Evolutionary conservation across 2,329 filamentous ascomycete species (phyloP), one percentile per base, ranked within the genome.

Genomic region (Hypomyces perniciosus): DNA sequence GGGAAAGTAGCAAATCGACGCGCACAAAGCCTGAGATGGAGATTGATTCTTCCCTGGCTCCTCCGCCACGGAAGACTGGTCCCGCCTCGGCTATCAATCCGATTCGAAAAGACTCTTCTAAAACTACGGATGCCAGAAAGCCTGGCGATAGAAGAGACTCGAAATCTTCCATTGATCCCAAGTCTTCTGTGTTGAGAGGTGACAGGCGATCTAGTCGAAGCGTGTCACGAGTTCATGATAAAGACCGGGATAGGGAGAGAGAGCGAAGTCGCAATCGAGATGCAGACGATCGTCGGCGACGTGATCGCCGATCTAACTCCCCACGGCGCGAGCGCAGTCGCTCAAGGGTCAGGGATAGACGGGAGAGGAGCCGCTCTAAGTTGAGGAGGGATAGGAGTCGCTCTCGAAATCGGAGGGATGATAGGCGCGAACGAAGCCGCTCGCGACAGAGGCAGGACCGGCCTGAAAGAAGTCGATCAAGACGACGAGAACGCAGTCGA

Each of bases 1-100:
- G 80, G n/a, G 80, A 83, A 58, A 82, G 79, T 63, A 79, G 74
- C 48, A 73, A 74, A 40, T 68, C 71, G 28, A 63, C 70, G 4
- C 66, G 70, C 3, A 75, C 76, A 53, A 72, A 76, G 49, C 75
- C 73, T 6, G 80, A 82, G 57, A 60, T 80, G 42, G 80, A 83
- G 56, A 68, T 82, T 37, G 80, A 83, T 53, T 71, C 76, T 45
- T 73, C 76, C 10, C 66, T 83, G 28, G 75, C 73, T 2, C 80
- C 80, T 3, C 80, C 80, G 1, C 80, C 78, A 2, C 68, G 72
- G 63, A 71, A 76, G 68, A 44, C 75, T 62, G 68, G 64, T 3
- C 79, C 79, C 1, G 75, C 75, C 4, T 83, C 80, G 20, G 80
- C 80, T 30, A 83, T 83, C 51, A 74, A 80, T 50, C 80, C 80